A percentile compares a stretch with the other conserved stretches of the same genome.
phyloP scores from a whole-genome alignment of 352 stramenopile species.

The Phytophthora cryptogea region DNA sequence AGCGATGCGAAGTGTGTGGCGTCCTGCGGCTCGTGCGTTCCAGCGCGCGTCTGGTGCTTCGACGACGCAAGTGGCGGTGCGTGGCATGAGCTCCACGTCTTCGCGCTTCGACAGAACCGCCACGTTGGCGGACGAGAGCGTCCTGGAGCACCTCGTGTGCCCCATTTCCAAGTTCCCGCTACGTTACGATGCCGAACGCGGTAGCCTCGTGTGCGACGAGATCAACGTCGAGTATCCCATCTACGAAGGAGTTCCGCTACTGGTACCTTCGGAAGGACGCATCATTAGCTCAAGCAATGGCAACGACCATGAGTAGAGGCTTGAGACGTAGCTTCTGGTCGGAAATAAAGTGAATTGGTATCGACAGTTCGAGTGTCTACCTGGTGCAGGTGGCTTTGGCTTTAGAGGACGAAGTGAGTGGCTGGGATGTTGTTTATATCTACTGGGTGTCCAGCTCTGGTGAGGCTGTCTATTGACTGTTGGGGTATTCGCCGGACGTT shows the following conservation, averaged over 20 bases:
- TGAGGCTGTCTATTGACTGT: conserved; percentile 23
- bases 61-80: not conserved
- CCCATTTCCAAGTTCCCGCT: conserved; percentile 87
- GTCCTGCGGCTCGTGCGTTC: conserved; percentile 9
- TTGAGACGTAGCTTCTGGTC: not conserved
- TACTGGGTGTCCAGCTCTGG: conserved; percentile 11
- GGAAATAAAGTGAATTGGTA: conserved; percentile 22
- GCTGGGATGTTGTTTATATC: conserved; percentile 17
- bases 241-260: conserved; percentile 63
- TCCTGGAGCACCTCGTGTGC: conserved; percentile 83
- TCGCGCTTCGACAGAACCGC: conserved; percentile 29
- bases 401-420: not conserved
- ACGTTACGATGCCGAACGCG: conserved; percentile 62
- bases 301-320: conserved; percentile 18
- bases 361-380: not conserved
- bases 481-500: conserved; percentile 3
- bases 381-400: conserved; percentile 1
- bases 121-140: conserved; percentile 58
- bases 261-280: conserved; percentile 76
- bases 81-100: conserved; percentile 9
- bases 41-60: conserved; percentile 5
- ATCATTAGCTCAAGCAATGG: conserved; percentile 53
- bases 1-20: conserved; percentile 13
- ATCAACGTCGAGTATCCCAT: conserved; percentile 89
- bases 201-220: conserved; percentile 78